Evolutionary conservation across 1,284 basidiomycete species (phyloP), one percentile per base, ranked within the genome.

Genomic region (Anthracocystis setariae): DNA sequence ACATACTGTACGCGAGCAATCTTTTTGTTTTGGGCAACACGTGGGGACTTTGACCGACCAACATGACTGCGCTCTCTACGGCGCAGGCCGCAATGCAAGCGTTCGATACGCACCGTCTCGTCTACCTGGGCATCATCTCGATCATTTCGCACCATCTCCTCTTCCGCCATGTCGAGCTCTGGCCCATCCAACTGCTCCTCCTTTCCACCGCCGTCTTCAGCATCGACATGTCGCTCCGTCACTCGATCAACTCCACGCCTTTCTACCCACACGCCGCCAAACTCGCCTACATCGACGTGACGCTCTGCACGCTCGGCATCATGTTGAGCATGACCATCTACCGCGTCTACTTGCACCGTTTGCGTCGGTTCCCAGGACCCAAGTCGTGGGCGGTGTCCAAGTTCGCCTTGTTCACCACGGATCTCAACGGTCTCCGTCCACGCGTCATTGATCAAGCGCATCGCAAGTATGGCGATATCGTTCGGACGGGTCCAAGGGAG

Each of bases 401-500:
- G 35, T 66, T 61, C 33, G 38, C 53, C 8, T 54, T 63, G 23
- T 18, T 75, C 9, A 33, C 48, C n/a, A 46, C 49, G 13, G 73
- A 75, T 39, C 32, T 56, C 15, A 33, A 46, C 7, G 73, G 73
- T 3, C 35, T 54, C 25, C 43, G 73, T 2, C 51, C 59, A 1
- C 25, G 46, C 10, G 18, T 35, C 18, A 35, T 74, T 25, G 39
- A 75, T 4, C 37, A 49, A 8, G 55, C 59, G 0, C 73, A 75
- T 37, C 8, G 21, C 15, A 50, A 45, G 46, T 69, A 74, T 25
- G 73, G 73, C 25, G 54, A 59, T 12, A 46, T 75, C 3, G 71
- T 75, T 29, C 46, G 73, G 12, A 60, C 56, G 5, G 73, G 73
- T 4, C 73, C 73, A 33, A 37, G 66, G 10, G 66, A 70, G 35